Evolutionary conservation across 2,329 filamentous ascomycete genomes (phyloP), one percentile per base, ranked within the genome.

Genomic region (Leptographium wingfieldii): DNA sequence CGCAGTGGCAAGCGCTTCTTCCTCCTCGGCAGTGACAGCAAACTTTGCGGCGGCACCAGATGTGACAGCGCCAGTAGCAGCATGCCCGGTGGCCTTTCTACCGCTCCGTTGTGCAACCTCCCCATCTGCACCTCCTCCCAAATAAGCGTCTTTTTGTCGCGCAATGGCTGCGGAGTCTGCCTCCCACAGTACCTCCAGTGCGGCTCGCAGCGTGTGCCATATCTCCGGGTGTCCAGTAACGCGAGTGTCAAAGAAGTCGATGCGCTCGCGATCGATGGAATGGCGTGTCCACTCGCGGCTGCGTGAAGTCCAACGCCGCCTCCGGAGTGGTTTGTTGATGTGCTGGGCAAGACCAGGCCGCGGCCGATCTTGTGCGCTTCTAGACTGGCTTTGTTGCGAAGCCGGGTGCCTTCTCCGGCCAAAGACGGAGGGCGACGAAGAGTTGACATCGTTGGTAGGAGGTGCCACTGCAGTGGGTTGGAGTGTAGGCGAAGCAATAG

Each of bases 171-270:
- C 55, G 2, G 56, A 33, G 54, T 66, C 65, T 33, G 79, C 76
- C 12, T 78, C 77, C 74, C 86, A 86, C 63, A 96, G 70, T 7
- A 88, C 74, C 62, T 87, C 81, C 22, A 90, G 77, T 0, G 85
- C 87, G 1, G 83, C 76, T 54, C 80, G 80, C 16, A 96, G 72
- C 0, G 88, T 86, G 66, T 83, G 83, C 92, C 92, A 97, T 31
- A 94, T 80, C 71, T 96, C 89, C 5, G 79, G 68, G 4, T 83
- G 80, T 2, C 90, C 90, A 0, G 87, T 88, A 19, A 95, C 89
- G 55, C 90, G 78, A 1, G 92, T 96, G 63, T 96, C 91, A 72
- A 95, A 97, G 77, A 95, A 96, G 63, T 90, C 90, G 56, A 74
- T 75, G 56, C 92, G 82, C 73, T 96, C 89, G 38, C 78, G 78